phyloP scores from a whole-genome alignment of 257 asterid genomes.

The Pogostemon cablin region DNA sequence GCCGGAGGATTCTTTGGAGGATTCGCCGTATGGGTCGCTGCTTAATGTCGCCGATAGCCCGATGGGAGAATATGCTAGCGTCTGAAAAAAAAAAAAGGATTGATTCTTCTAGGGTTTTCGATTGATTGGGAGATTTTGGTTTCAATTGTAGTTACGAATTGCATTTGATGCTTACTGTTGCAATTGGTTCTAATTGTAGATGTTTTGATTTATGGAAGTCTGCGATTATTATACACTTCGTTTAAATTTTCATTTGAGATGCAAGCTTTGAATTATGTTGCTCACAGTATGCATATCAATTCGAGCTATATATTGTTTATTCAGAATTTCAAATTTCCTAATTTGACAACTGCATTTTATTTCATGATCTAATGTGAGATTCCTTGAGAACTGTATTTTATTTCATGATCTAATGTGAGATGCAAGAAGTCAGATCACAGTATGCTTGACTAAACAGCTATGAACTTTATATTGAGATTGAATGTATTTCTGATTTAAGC shows the following conservation, averaged over 20 bases:
- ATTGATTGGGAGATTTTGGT: conserved; percentile 26
- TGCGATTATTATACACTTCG: not conserved
- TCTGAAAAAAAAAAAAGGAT: conserved; percentile 41
- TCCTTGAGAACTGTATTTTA: no score
- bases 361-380: no score
- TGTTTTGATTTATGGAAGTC: conserved; percentile 30
- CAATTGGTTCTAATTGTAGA: conserved; percentile 23
- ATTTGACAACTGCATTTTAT: no score
- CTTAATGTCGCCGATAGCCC: conserved; percentile 76
- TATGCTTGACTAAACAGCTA: not conserved
- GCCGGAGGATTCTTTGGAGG: conserved; percentile 72
- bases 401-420: no score
- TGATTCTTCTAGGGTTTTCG: conserved; percentile 27
- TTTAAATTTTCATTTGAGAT: no score
- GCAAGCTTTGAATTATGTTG: no score
- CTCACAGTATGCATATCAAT: no score
- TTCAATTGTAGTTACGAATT: conserved; percentile 18
- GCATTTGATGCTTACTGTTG: conserved; percentile 18
- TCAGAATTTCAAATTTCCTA: no score
- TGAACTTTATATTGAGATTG: not conserved
- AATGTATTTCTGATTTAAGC: not conserved
- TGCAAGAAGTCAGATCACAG: no score
- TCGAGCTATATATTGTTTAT: no score
- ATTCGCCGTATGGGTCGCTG: conserved; percentile 85
- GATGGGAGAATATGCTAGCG: conserved; percentile 70